These are phyloP conservation scores for Ceratocystis smalleyi DNA, from an alignment of 2,329 filamentous ascomycete species.

Conservation along the genomic window DNA sequence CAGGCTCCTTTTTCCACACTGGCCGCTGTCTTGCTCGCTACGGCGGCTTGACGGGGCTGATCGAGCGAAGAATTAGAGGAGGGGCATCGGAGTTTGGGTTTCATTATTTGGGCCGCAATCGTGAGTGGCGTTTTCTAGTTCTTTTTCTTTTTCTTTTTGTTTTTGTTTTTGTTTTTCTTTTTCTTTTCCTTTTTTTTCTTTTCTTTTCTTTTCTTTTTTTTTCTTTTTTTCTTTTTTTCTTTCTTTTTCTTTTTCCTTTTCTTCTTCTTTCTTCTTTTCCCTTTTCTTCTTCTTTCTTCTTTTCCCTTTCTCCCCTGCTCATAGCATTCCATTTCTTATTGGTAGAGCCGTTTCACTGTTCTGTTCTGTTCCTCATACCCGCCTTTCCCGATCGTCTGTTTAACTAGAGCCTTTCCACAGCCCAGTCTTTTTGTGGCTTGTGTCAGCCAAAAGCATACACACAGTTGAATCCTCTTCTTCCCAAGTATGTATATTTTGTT, in stretches of 20 bases:
- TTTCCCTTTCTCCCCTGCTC: background rate
- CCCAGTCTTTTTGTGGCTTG: no score
- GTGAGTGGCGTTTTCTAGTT: background rate
- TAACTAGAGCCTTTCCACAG: no score
- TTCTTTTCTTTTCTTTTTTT: background rate
- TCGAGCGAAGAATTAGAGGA: background rate
- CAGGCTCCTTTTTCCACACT: no score
- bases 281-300: background rate
- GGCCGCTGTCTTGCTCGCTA: background rate
- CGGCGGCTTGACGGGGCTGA: background rate
- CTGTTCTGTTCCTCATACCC: no score
- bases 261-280: background rate
- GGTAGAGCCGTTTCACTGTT: no score
- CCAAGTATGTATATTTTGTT: no score
- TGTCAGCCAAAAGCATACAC: no score
- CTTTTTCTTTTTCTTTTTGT: no score
- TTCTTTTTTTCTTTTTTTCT: background rate
- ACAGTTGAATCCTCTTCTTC: no score
- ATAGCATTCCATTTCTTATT: background rate
- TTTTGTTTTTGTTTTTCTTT: background rate
- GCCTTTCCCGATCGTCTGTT: no score
- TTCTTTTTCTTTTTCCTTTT: background rate
- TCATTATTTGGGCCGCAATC: background rate
- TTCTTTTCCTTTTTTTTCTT: background rate
- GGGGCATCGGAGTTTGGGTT: background rate